Conservation (phyloP, 495 filamentous ascomycete genomes). For the Trichoderma orchidacearum region DNA sequence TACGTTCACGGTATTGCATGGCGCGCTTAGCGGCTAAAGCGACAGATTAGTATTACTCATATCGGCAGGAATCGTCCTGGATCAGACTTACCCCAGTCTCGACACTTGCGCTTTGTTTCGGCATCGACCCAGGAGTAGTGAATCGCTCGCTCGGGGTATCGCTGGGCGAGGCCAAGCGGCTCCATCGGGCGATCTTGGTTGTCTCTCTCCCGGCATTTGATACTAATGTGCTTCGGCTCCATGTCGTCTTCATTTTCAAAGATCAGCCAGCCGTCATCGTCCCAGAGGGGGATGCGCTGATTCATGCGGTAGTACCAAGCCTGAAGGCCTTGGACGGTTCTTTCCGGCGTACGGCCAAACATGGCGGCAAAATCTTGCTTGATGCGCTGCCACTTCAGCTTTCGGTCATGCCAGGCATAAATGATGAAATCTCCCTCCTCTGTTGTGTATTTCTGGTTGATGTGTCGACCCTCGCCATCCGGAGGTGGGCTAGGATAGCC, state of each 20-base stretch:
- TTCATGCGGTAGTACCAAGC: constrained; percentile 7
- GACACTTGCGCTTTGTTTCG: constrained; percentile 12
- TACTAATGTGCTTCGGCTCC: not conserved
- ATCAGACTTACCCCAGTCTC: constrained; percentile 20
- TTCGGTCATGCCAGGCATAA: constrained; percentile 7
- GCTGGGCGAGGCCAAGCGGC: constrained; percentile 12
- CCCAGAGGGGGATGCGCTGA: constrained; percentile 4
- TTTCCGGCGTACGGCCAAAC: not conserved
- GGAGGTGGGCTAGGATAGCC: constrained; percentile 1
- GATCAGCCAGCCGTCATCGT: constrained; percentile 2
- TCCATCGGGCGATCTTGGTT: not conserved
- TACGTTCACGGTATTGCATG: not conserved
- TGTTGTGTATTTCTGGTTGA: constrained; percentile 17
- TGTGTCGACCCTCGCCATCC: constrained; percentile 7
- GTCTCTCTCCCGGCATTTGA: constrained; percentile 6
- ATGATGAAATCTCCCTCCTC: constrained; percentile 21
- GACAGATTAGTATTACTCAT: not conserved
- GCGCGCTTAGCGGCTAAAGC: not conserved
- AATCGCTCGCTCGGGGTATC: constrained; percentile 26
- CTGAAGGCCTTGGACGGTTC: constrained; percentile 6
- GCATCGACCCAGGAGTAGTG: constrained; percentile 22
- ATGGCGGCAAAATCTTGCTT: not conserved
- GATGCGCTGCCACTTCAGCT: constrained; percentile 4
- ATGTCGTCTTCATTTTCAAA: constrained; percentile 4
- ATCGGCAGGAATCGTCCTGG: not conserved